These are phyloP conservation scores for Quercus variabilis DNA, from an alignment of 306 rosid genomes.

Conservation along the genomic window DNA sequence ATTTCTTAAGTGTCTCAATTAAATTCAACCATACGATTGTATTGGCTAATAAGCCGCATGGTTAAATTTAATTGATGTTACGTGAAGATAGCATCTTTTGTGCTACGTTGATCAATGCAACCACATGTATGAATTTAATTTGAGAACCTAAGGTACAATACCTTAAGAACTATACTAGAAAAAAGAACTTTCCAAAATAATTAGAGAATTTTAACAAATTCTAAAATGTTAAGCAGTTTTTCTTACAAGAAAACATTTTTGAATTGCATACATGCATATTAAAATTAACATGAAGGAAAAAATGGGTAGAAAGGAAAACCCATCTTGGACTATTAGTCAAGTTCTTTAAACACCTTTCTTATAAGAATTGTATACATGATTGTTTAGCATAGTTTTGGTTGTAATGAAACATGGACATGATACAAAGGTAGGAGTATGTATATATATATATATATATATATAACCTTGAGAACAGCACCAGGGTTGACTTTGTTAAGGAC, in stretches of 20 bases:
- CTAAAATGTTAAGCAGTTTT: neutral
- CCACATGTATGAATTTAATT: too few species aligned
- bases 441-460: too few species aligned
- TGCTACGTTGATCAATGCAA: too few species aligned
- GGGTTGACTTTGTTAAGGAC: slow-evolving; percentile 95
- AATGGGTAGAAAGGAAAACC: neutral
- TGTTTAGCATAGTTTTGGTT: neutral
- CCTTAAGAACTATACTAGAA: neutral
- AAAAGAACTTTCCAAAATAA: neutral
- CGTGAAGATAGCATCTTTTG: too few species aligned
- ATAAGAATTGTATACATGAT: neutral
- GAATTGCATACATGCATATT: neutral
- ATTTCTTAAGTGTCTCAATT: too few species aligned
- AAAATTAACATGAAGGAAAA: neutral
- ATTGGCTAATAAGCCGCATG: too few species aligned
- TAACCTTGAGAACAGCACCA: slow-evolving; percentile 81
- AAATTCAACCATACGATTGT: too few species aligned
- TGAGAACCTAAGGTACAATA: too few species aligned
- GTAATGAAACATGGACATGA: neutral
- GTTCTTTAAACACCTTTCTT: neutral
- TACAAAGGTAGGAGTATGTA: neutral
- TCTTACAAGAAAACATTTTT: neutral
- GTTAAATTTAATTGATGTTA: too few species aligned
- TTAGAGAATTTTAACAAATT: neutral
- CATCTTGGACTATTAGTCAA: neutral